phyloP scores from a whole-genome alignment of 108 stramenopile species.

The Skeletonema grethae region DNA sequence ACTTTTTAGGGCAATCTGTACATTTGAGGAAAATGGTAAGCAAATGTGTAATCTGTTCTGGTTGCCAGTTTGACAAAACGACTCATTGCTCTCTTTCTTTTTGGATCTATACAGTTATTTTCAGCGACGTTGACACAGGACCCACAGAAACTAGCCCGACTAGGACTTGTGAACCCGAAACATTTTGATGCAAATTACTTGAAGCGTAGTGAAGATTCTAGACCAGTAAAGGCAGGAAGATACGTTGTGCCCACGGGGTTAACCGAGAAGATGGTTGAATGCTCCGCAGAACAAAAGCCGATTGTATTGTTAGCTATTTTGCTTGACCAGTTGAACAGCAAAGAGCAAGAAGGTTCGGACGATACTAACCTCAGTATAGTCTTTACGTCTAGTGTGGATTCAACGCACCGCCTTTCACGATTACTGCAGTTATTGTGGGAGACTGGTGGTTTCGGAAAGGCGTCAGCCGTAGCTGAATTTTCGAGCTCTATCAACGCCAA shows the following conservation, averaged over 20 bases:
- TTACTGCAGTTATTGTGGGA: constrained; percentile 85
- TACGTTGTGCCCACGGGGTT: constrained; percentile 53
- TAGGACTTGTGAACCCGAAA: constrained; percentile 87
- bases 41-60: neutral
- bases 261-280: constrained; percentile 50
- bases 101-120: constrained; percentile 80
- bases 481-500: constrained; percentile 71
- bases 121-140: constrained; percentile 94
- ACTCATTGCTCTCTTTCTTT: constrained; percentile 53
- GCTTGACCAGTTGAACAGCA: constrained; percentile 58
- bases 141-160: constrained; percentile 92
- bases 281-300: constrained; percentile 76
- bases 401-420: constrained; percentile 90
- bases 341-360: constrained; percentile 5
- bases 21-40: constrained; percentile 42
- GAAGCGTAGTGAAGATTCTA: constrained; percentile 32
- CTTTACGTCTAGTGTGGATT: constrained; percentile 94
- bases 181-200: constrained; percentile 82
- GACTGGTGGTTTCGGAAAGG: constrained; percentile 50
- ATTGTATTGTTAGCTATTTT: constrained; percentile 86
- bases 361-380: constrained; percentile 66
- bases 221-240: constrained; percentile 30
- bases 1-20: constrained; percentile 28
- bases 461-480: constrained; percentile 67
- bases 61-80: neutral